Conservation (phyloP, 176 grass and related monocot genomes). For the Musa acuminata region DNA sequence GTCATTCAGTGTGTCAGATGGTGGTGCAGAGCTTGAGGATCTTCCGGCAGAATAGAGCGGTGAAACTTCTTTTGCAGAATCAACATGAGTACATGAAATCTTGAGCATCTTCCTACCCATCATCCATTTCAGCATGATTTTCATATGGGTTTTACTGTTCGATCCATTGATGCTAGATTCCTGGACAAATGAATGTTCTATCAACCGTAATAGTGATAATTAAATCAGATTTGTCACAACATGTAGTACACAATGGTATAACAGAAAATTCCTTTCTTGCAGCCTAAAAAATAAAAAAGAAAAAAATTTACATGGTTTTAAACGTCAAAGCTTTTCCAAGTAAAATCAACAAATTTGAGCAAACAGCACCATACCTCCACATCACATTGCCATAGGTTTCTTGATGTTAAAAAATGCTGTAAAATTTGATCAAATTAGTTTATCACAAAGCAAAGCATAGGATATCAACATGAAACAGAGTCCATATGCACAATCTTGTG, state of each 20-base stretch:
- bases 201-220: background rate
- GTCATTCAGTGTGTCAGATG: background rate
- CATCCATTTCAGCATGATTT: constrained; percentile 85
- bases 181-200: constrained; percentile 20
- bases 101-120: constrained; percentile 44
- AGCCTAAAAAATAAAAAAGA: background rate
- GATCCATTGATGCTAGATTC: constrained; percentile 38
- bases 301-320: background rate
- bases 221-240: background rate
- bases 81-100: constrained; percentile 31
- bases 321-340: background rate
- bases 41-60: constrained; percentile 31
- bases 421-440: background rate
- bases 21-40: background rate
- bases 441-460: no score
- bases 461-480: no score
- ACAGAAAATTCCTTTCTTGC: background rate
- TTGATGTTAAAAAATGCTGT: background rate
- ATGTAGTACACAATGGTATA: background rate
- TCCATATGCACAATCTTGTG: no score
- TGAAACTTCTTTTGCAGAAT: constrained; percentile 51
- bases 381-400: background rate
- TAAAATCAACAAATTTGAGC: background rate
- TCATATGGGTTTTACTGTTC: constrained; percentile 85
- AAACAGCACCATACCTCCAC: background rate